These are phyloP conservation scores for Chlamydomonas asymmetrica DNA, from an alignment of 139 green algal genomes.

Conservation along the genomic window DNA sequence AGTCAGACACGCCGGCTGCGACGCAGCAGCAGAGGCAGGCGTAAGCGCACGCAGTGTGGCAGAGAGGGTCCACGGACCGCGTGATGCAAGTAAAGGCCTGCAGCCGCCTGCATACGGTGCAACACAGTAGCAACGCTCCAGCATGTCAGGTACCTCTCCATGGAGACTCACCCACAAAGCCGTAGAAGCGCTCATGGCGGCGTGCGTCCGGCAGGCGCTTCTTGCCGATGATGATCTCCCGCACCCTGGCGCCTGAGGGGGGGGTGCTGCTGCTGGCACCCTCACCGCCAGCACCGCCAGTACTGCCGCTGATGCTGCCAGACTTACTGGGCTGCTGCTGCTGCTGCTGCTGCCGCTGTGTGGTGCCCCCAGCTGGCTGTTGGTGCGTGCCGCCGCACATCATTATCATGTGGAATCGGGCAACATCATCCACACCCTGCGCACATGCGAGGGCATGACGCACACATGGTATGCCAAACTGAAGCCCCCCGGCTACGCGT, in stretches of 20 bases:
- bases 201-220: conserved; percentile 48
- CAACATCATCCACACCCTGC: conserved; percentile 44
- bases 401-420: conserved; percentile 58
- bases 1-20: conserved; percentile 8
- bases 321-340: not conserved
- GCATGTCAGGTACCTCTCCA: no score
- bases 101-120: no score
- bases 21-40: conserved; percentile 12
- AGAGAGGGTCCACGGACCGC: no score
- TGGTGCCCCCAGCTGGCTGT: not conserved
- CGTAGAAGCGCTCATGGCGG: conserved; percentile 59
- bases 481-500: not conserved
- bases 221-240: conserved; percentile 47
- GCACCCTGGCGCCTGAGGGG: not conserved
- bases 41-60: no score
- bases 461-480: not conserved
- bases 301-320: not conserved
- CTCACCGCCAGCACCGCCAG: not conserved
- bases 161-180: conserved; percentile 51
- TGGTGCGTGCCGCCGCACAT: conserved; percentile 9
- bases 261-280: not conserved
- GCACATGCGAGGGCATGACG: conserved; percentile 34
- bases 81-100: no score
- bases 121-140: no score
- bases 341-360: not conserved